A percentile compares a stretch with the other conserved stretches of the same genome.
Evolutionary conservation across 2,329 filamentous ascomycete species (phyloP).

Genomic region (Aaosphaeria arxii): DNA sequence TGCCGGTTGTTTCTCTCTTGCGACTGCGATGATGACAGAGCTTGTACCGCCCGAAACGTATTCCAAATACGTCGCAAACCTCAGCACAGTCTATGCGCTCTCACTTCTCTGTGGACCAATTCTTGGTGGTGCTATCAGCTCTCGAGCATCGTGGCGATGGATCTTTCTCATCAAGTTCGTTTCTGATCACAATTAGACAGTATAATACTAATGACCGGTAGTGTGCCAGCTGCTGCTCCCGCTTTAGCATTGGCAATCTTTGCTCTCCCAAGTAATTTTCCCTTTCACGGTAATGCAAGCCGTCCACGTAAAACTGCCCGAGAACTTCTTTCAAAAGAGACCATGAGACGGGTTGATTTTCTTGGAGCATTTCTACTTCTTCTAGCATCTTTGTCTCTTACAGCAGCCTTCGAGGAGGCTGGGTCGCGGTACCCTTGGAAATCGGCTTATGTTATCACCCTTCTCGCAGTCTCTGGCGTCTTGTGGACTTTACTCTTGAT

Average conservation of each 20-base stretch:
- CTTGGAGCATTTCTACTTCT: conserved; percentile 4
- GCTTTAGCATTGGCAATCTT: not conserved
- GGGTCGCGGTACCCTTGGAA: conserved; percentile 4
- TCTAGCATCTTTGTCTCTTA: conserved; percentile 5
- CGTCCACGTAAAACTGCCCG: not conserved
- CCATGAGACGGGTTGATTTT: conserved; percentile 1
- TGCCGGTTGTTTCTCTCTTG: conserved; percentile 25
- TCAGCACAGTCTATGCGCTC: conserved; percentile 9
- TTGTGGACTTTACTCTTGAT: conserved; percentile 5
- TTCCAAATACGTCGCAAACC: conserved; percentile 1
- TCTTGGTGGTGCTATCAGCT: conserved; percentile 8
- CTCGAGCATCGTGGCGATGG: conserved; percentile 7
- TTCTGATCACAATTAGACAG: not conserved
- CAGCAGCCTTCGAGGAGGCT: conserved; percentile 8
- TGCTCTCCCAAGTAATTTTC: not conserved
- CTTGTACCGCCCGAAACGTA: conserved; percentile 11
- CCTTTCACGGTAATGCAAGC: not conserved
- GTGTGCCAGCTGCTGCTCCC: conserved; percentile 1
- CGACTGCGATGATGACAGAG: conserved; percentile 23
- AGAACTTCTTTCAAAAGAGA: not conserved
- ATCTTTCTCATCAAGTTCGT: conserved; percentile 11
- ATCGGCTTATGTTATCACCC: conserved; percentile 6
- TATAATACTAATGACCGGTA: not conserved
- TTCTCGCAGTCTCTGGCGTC: conserved; percentile 2
- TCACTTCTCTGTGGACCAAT: conserved; percentile 21